Conservation (phyloP, 345 rosid species). For the Conringia planisiliqua region DNA sequence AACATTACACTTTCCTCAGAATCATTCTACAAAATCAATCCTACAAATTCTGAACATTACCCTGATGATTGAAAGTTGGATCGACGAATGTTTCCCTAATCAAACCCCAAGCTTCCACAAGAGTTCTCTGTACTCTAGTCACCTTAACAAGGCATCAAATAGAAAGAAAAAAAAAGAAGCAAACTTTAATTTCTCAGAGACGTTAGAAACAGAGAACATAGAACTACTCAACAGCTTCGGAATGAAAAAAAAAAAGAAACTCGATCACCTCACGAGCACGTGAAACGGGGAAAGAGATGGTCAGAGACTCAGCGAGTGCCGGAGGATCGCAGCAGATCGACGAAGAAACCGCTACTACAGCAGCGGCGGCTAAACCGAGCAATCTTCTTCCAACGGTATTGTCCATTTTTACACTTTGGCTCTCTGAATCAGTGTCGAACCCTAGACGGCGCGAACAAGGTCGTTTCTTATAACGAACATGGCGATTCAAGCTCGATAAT, state of each 20-base stretch:
- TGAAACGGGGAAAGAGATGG: conserved; percentile 81
- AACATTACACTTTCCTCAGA: not conserved
- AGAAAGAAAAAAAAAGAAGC: not conserved
- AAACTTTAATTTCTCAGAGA: not conserved
- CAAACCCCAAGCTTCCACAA: conserved; percentile 93
- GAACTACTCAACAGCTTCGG: not conserved
- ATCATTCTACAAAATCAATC: not conserved
- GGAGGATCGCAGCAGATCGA: conserved; percentile 53
- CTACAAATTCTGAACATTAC: conserved; percentile 29
- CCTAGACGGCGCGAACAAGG: conserved; percentile 13
- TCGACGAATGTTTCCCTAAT: conserved; percentile 87
- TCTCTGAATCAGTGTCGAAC: not conserved
- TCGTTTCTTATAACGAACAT: conserved; percentile 23
- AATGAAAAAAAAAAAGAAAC: not conserved
- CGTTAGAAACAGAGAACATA: conserved; percentile 11
- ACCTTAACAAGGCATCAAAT: conserved; percentile 42
- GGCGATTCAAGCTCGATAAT: conserved; percentile 18
- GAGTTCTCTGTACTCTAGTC: conserved; percentile 84
- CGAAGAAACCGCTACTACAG: conserved; percentile 49
- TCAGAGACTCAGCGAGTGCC: conserved; percentile 70
- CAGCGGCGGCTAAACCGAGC: conserved; percentile 50
- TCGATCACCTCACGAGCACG: conserved; percentile 68
- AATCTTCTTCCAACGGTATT: conserved; percentile 41
- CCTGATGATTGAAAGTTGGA: conserved; percentile 88
- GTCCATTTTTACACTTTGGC: conserved; percentile 16